A percentile compares a stretch with the other conserved stretches of the same genome.
Conservation (phyloP, 305 asterid species). For the Fraxinus baroniana region DNA sequence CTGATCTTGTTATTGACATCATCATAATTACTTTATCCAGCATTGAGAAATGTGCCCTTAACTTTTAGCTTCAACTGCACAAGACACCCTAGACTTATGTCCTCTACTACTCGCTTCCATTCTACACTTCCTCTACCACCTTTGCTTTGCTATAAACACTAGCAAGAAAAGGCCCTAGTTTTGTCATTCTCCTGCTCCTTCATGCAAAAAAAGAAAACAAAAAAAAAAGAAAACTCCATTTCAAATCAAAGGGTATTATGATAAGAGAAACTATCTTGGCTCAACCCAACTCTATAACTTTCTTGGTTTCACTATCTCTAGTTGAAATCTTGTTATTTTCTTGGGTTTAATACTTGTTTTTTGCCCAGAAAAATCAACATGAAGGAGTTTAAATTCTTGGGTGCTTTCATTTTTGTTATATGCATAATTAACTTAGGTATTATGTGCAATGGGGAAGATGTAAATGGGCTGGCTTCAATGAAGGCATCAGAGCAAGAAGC, state of each 20-base stretch:
- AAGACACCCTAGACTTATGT: conserved; percentile 32
- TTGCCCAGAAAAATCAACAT: conserved; percentile 31
- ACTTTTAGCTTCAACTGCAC: conserved; percentile 42
- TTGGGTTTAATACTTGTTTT: neutral
- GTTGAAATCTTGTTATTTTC: neutral
- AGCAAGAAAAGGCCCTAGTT: conserved; percentile 23
- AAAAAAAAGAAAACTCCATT: neutral
- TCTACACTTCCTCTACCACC: conserved; percentile 48
- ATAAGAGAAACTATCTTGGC: neutral
- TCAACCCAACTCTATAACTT: conserved; percentile 1
- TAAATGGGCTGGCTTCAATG: conserved; percentile 58
- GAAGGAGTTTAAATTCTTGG: conserved; percentile 31
- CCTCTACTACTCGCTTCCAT: conserved; percentile 44
- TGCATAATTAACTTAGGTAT: conserved; percentile 29
- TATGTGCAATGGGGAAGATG: conserved; percentile 57
- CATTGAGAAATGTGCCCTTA: conserved; percentile 49
- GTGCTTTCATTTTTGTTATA: conserved; percentile 28
- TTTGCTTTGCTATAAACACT: conserved; percentile 58
- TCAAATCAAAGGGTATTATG: neutral
- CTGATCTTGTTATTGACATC: conserved; percentile 45
- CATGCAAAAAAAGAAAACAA: neutral
- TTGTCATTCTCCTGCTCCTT: conserved; percentile 21
- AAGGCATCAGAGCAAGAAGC: conserved; percentile 58
- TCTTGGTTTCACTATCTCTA: neutral
- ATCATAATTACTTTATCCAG: conserved; percentile 40